Conservation (phyloP, 306 rosid species). For the Vigna mungo region DNA sequence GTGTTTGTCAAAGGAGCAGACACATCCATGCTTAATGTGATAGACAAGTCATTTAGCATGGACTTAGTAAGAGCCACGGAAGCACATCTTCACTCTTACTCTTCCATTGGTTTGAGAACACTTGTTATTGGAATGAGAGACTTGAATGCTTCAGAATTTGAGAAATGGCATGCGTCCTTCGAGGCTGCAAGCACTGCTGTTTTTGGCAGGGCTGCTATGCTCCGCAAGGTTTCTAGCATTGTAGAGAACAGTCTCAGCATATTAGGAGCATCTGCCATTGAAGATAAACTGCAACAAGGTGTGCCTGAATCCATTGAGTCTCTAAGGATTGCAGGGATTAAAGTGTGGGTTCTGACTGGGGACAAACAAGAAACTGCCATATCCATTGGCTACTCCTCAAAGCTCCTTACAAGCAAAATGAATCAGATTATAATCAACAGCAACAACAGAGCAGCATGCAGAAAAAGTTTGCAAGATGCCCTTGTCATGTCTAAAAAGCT, state of each 20-base stretch:
- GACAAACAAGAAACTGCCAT: slow-evolving; percentile 99
- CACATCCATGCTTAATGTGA: slow-evolving; percentile 77
- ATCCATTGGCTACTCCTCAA: slow-evolving; percentile 94
- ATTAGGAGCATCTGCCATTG: slow-evolving; percentile 94
- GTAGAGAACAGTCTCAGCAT: slow-evolving; percentile 72
- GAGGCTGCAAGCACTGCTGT: slow-evolving; percentile 86
- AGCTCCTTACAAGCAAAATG: slow-evolving; percentile 83
- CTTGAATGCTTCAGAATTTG: slow-evolving; percentile 67
- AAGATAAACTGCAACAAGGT: slow-evolving; percentile 91
- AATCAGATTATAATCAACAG: slow-evolving; percentile 79
- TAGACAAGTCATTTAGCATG: slow-evolving; percentile 57
- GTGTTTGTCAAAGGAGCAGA: slow-evolving; percentile 96
- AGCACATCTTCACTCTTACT: slow-evolving; percentile 79
- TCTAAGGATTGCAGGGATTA: slow-evolving; percentile 79
- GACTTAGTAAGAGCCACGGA: slow-evolving; percentile 63
- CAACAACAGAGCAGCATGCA: slow-evolving; percentile 71
- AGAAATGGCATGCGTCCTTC: slow-evolving; percentile 80
- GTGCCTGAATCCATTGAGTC: slow-evolving; percentile 94
- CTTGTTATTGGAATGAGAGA: slow-evolving; percentile 89
- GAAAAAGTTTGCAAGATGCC: slow-evolving; percentile 78
- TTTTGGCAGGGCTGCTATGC: slow-evolving; percentile 79
- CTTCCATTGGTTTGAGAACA: slow-evolving; percentile 86
- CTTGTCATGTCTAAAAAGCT: slow-evolving; percentile 66
- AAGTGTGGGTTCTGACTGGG: slow-evolving; percentile 98
- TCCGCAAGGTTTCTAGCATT: slow-evolving; percentile 69